Evolutionary conservation across 2,329 filamentous ascomycete species (phyloP).

Genomic region (Helotiales sp.): DNA sequence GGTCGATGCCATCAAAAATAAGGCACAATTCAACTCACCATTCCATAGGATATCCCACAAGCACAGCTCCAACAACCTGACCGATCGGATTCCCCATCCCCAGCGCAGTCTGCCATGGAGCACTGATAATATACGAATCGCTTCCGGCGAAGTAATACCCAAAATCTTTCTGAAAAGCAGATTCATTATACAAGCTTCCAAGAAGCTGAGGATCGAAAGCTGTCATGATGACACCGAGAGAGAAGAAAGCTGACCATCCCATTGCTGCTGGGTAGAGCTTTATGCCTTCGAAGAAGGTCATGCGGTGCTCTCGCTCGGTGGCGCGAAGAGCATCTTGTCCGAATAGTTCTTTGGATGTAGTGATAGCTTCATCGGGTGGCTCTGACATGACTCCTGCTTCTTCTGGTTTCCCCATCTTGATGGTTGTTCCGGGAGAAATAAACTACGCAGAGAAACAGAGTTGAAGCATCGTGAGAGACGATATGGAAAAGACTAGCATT

Average conservation of each 20-base stretch:
- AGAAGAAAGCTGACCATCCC: constrained; percentile 59
- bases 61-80: constrained; percentile 41
- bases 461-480: not conserved
- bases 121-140: constrained; percentile 45
- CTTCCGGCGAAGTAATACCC: constrained; percentile 34
- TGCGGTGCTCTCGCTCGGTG: constrained; percentile 19
- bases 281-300: constrained; percentile 16
- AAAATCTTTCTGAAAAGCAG: constrained; percentile 42
- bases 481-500: not conserved
- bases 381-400: not conserved
- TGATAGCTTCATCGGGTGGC: not conserved
- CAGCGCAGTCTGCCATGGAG: constrained; percentile 42
- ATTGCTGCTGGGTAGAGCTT: constrained; percentile 17
- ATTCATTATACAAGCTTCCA: constrained; percentile 42
- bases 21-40: too few species aligned
- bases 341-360: constrained; percentile 8
- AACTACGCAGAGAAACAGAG: not conserved
- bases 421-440: not conserved
- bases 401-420: constrained; percentile 2
- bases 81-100: constrained; percentile 26
- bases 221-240: constrained; percentile 58
- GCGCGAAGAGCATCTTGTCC: constrained; percentile 16
- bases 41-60: constrained; percentile 42
- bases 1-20: too few species aligned
- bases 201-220: constrained; percentile 47